Conservation (phyloP, 2,329 filamentous ascomycete genomes). For the Pseudocercospora fijiensis region DNA sequence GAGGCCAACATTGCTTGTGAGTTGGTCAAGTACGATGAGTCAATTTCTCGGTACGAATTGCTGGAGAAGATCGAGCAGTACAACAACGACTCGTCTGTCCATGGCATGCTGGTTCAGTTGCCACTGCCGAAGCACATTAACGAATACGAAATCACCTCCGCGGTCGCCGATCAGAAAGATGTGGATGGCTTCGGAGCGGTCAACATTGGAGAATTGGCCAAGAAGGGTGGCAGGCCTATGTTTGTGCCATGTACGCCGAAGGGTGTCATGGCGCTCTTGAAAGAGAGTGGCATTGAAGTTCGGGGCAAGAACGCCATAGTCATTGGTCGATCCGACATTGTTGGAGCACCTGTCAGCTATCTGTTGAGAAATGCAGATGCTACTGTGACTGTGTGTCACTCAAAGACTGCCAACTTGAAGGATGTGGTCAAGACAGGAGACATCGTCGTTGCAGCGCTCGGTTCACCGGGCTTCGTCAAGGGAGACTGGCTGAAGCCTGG, state of each 20-base stretch:
- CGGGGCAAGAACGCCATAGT: constrained; percentile 93
- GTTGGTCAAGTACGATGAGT: constrained; percentile 77
- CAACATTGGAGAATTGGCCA: constrained; percentile 96
- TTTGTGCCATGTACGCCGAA: constrained; percentile 96
- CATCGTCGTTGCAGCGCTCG: constrained; percentile 88
- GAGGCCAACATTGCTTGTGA: constrained; percentile 93
- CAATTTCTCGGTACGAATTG: constrained; percentile 80
- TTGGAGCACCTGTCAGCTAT: constrained; percentile 94
- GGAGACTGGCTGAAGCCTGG: constrained; percentile 95
- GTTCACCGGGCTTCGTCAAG: constrained; percentile 81
- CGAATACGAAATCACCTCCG: constrained; percentile 85
- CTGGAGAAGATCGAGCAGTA: constrained; percentile 75
- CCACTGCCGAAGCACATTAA: constrained; percentile 86
- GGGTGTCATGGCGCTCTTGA: constrained; percentile 89
- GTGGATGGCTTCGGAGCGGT: constrained; percentile 92
- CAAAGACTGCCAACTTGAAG: constrained; percentile 72
- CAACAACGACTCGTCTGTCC: constrained; percentile 82
- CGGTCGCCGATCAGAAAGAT: constrained; percentile 91
- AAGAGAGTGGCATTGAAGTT: constrained; percentile 78
- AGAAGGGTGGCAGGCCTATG: constrained; percentile 82
- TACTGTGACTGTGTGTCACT: constrained; percentile 95
- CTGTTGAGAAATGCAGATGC: constrained; percentile 93
- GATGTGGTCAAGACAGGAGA: constrained; percentile 79
- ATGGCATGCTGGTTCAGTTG: constrained; percentile 91
- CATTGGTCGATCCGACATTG: constrained; percentile 91